phyloP scores from a whole-genome alignment of 805 yeast genomes.

The Starmerella stigmatis region DNA sequence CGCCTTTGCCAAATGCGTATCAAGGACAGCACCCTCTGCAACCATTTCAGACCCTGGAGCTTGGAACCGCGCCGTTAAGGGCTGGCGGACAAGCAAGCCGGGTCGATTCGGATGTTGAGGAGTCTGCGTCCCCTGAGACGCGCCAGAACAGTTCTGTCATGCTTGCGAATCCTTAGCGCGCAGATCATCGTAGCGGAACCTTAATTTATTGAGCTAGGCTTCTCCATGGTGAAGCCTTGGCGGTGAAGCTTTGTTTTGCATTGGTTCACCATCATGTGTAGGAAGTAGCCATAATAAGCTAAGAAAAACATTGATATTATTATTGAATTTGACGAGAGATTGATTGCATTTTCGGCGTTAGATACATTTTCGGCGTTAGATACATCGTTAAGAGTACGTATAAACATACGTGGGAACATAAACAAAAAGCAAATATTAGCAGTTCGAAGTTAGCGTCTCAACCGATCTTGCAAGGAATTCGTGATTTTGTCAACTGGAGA shows the following conservation, averaged over 20 bases:
- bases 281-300: no score
- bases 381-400: no score
- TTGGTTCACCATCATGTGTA: no score
- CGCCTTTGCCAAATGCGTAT: slow-evolving; percentile 1
- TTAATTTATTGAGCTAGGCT: slow-evolving; percentile 5
- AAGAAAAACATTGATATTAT: neutral
- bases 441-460: neutral
- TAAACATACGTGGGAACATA: no score
- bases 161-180: neutral
- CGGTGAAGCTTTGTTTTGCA: no score
- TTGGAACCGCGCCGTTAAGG: slow-evolving; percentile 1
- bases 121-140: neutral
- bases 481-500: no score
- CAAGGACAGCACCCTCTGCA: slow-evolving; percentile 1
- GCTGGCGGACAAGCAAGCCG: slow-evolving; percentile 3
- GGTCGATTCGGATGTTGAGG: neutral
- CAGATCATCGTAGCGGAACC: neutral
- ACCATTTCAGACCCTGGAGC: neutral
- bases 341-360: no score
- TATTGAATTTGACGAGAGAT: no score
- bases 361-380: no score
- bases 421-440: neutral
- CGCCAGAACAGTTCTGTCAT: slow-evolving; percentile 4
- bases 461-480: neutral
- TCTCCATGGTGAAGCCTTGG: neutral